Conservation (phyloP, 2,329 filamentous ascomycete species). For the Cladobotryum mycophilum region DNA sequence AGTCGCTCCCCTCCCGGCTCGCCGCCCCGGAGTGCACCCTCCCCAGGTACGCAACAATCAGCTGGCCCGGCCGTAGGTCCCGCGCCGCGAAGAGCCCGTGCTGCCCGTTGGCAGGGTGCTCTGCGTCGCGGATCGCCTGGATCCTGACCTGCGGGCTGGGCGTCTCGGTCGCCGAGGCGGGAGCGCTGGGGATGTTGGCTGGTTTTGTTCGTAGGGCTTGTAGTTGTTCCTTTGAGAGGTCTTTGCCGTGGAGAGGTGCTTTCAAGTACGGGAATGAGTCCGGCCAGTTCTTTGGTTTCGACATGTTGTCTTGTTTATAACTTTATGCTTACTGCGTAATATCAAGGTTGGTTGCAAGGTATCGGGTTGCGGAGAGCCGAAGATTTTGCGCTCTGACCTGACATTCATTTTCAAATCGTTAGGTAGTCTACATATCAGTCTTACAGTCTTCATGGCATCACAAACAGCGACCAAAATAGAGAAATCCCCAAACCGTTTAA, state of each 20-base stretch:
- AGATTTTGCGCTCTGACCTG: too few species aligned
- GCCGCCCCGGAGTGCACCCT: slow-evolving; percentile 41
- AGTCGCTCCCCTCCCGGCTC: slow-evolving; percentile 38
- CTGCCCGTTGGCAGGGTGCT: slow-evolving; percentile 54
- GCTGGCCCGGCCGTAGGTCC: slow-evolving; percentile 45
- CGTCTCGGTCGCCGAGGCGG: slow-evolving; percentile 29
- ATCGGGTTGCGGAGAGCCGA: too few species aligned
- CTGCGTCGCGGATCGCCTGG: slow-evolving; percentile 40
- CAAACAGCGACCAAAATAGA: too few species aligned
- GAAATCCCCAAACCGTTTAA: too few species aligned
- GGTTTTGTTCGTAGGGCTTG: slow-evolving; percentile 30
- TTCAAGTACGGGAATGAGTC: slow-evolving; percentile 45
- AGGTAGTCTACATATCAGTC: too few species aligned
- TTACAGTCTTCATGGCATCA: too few species aligned
- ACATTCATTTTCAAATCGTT: too few species aligned
- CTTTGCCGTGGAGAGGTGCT: slow-evolving; percentile 41
- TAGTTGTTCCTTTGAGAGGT: slow-evolving; percentile 38
- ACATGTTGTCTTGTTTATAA: slow-evolving; percentile 18
- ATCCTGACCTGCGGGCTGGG: slow-evolving; percentile 49
- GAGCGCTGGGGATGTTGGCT: slow-evolving; percentile 16
- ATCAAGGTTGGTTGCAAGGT: background rate
- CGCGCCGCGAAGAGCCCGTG: slow-evolving; percentile 54
- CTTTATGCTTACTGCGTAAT: too few species aligned
- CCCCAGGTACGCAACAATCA: slow-evolving; percentile 58
- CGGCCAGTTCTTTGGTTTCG: slow-evolving; percentile 54